Conservation (phyloP, 1,139 yeast genomes). For the Magnusiomyces ingens region DNA sequence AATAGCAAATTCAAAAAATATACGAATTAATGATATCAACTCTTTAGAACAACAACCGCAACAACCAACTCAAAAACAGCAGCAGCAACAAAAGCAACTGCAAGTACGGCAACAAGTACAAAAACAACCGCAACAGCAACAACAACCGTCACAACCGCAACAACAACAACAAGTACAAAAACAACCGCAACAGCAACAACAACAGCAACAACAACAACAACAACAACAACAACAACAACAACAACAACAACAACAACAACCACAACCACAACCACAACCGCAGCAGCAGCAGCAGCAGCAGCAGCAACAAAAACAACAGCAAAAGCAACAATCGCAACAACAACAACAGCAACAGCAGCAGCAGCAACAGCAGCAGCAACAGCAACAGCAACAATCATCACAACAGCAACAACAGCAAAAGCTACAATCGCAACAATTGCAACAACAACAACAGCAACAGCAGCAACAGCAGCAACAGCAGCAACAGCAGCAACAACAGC, state of each 20-base stretch:
- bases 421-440: neutral
- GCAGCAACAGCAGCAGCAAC: constrained; percentile 2
- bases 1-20: too few relatives aligned
- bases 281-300: constrained; percentile 1
- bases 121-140: neutral
- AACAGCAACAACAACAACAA: neutral
- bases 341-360: neutral
- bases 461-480: neutral
- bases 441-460: constrained; percentile 1
- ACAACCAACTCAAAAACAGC: neutral
- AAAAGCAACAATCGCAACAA: neutral
- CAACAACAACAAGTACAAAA: neutral
- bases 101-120: neutral
- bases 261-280: constrained; percentile 4
- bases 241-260: constrained; percentile 4
- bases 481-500: neutral
- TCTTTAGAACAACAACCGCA: neutral
- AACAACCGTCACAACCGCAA: neutral
- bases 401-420: neutral
- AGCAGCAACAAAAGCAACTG: constrained; percentile 1
- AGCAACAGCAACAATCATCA: neutral
- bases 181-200: neutral
- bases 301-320: neutral
- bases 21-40: too few relatives aligned
- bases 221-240: constrained; percentile 1